Conservation (phyloP, 495 filamentous ascomycete species). For the Penicillium simplicissimum region DNA sequence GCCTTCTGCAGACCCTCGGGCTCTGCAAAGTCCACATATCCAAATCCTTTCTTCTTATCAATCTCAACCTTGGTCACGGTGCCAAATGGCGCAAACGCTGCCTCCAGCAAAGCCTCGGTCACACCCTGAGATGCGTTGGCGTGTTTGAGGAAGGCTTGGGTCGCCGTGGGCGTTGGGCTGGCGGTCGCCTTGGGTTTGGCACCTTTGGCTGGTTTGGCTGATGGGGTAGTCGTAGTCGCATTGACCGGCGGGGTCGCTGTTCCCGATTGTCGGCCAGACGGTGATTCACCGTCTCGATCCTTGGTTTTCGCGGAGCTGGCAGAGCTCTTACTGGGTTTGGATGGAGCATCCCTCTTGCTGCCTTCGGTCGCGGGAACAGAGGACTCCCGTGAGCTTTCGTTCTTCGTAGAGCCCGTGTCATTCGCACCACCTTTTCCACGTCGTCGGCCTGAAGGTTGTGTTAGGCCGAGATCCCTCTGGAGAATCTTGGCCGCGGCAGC, state of each 20-base stretch:
- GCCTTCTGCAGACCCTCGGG: slow-evolving; percentile 71
- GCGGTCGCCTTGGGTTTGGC: slow-evolving; percentile 35
- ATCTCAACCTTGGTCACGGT: slow-evolving; percentile 77
- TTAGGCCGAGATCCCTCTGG: slow-evolving; percentile 87
- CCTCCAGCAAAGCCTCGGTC: slow-evolving; percentile 72
- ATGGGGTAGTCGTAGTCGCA: slow-evolving; percentile 32
- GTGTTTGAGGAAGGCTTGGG: slow-evolving; percentile 89
- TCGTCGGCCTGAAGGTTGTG: slow-evolving; percentile 54
- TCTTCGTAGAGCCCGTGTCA: slow-evolving; percentile 35
- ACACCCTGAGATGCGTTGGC: slow-evolving; percentile 90
- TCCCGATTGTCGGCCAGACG: slow-evolving; percentile 29
- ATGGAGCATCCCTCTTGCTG: slow-evolving; percentile 36
- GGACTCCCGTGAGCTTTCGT: slow-evolving; percentile 28
- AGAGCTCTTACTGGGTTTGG: slow-evolving; percentile 33
- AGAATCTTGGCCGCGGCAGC: slow-evolving; percentile 80
- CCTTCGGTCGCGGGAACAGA: slow-evolving; percentile 33
- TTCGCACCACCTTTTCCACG: slow-evolving; percentile 39
- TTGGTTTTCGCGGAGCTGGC: slow-evolving; percentile 28
- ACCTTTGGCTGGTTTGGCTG: slow-evolving; percentile 35
- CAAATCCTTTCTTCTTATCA: slow-evolving; percentile 89
- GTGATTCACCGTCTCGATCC: slow-evolving; percentile 17
- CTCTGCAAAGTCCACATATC: slow-evolving; percentile 81
- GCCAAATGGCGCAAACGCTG: slow-evolving; percentile 71
- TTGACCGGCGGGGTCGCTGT: slow-evolving; percentile 27
- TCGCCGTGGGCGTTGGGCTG: slow-evolving; percentile 53